Evolutionary conservation across 768 basidiomycete species (phyloP).

Genomic region (Hypholoma fasciculare): DNA sequence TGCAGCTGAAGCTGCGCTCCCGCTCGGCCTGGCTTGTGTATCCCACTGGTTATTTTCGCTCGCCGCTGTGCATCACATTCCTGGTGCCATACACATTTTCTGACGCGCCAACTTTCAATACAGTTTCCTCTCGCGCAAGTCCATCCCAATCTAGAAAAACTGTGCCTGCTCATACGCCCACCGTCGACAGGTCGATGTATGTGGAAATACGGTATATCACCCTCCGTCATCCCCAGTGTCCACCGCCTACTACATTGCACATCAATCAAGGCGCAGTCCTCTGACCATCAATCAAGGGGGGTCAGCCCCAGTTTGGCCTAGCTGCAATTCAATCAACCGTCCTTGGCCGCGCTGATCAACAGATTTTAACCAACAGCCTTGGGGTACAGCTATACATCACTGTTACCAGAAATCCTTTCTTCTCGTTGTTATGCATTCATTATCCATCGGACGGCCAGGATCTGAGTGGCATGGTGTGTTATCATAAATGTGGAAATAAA

Average conservation of each 20-base stretch:
- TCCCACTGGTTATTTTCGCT: too few species aligned
- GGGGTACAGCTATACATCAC: not conserved
- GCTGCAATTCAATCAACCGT: not conserved
- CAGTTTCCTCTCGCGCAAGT: not conserved
- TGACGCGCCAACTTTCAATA: too few species aligned
- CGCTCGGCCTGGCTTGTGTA: too few species aligned
- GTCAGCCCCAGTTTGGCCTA: not conserved
- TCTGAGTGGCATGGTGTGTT: not conserved
- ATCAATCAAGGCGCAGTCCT: conserved; percentile 2
- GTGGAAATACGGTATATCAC: not conserved
- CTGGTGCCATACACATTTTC: too few species aligned
- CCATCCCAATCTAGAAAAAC: not conserved
- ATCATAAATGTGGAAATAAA: not conserved
- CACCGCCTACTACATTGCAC: not conserved
- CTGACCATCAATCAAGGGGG: conserved; percentile 1
- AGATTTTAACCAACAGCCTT: not conserved
- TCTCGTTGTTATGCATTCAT: not conserved
- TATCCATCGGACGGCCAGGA: not conserved
- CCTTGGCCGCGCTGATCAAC: not conserved
- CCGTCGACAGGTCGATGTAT: not conserved
- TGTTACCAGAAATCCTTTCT: not conserved
- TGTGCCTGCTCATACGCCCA: not conserved
- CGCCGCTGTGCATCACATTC: too few species aligned
- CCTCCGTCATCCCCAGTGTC: not conserved
- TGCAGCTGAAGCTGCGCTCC: too few species aligned